Conservation (phyloP, 345 rosid species). For the Noccaea bulbosa region DNA sequence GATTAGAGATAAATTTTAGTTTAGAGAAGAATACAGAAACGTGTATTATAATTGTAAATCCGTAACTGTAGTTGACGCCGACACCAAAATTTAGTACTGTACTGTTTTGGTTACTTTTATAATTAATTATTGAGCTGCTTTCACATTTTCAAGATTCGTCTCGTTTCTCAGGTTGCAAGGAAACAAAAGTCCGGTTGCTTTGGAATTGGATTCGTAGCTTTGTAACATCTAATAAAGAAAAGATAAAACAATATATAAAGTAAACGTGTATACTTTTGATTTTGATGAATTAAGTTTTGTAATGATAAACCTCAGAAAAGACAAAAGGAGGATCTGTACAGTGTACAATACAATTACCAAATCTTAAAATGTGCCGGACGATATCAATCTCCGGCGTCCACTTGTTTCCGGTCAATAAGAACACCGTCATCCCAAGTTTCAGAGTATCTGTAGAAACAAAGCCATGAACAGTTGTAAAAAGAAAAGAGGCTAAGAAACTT, state of each 20-base stretch:
- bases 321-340: slow-evolving; percentile 19
- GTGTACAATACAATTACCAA: slow-evolving; percentile 28
- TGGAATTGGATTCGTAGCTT: slow-evolving; percentile 28
- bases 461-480: neutral
- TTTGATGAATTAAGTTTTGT: slow-evolving; percentile 24
- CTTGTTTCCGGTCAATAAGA: slow-evolving; percentile 57
- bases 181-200: slow-evolving; percentile 30
- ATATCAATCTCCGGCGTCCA: slow-evolving; percentile 48
- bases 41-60: neutral
- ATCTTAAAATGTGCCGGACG: neutral
- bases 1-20: neutral
- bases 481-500: neutral
- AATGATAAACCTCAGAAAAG: slow-evolving; percentile 15
- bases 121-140: neutral
- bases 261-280: neutral
- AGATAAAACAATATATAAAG: neutral
- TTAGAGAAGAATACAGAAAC: neutral
- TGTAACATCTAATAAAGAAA: slow-evolving; percentile 17
- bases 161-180: slow-evolving; percentile 35
- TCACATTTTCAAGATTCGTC: slow-evolving; percentile 35
- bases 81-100: neutral
- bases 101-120: neutral
- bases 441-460: slow-evolving; percentile 49
- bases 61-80: neutral
- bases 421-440: slow-evolving; percentile 85